phyloP scores from a whole-genome alignment of 192 early-diverging fungal species.

The Lunasporangiospora selenospora region DNA sequence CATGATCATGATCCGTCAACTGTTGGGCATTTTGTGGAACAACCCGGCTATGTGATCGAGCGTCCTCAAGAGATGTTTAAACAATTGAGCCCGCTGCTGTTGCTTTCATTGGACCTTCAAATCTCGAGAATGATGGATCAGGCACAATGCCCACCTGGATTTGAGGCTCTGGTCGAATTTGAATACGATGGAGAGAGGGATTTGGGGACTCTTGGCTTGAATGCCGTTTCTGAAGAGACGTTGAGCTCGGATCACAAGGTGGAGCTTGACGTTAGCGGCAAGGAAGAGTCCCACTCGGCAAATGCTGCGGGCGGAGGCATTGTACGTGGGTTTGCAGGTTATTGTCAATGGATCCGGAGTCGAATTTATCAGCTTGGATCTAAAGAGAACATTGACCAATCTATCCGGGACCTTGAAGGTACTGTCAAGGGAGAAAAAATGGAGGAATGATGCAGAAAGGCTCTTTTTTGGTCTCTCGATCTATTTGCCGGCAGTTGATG shows the following conservation, averaged over 20 bases:
- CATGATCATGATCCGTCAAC: background rate
- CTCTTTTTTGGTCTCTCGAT: background rate
- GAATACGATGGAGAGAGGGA: background rate
- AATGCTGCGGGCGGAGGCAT: too few species aligned
- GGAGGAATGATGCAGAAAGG: background rate
- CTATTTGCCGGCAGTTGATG: too few species aligned
- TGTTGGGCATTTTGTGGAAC: constrained; percentile 4
- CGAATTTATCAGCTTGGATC: background rate
- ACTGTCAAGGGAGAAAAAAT: background rate
- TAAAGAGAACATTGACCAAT: background rate
- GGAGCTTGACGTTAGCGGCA: too few species aligned
- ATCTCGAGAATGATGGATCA: background rate
- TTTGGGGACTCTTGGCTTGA: too few species aligned
- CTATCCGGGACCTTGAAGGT: background rate
- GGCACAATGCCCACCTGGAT: background rate
- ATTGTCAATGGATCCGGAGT: constrained; percentile 1
- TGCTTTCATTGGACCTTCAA: background rate
- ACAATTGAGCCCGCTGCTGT: background rate
- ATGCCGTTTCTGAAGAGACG: too few species aligned
- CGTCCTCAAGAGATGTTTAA: background rate
- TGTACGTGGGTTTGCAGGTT: background rate
- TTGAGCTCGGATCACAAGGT: too few species aligned
- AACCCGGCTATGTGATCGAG: background rate
- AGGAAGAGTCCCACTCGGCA: too few species aligned
- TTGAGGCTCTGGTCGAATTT: background rate